Base-by-base conservation (phyloP, 345 rosid species). In the Populus nigra region DNA sequence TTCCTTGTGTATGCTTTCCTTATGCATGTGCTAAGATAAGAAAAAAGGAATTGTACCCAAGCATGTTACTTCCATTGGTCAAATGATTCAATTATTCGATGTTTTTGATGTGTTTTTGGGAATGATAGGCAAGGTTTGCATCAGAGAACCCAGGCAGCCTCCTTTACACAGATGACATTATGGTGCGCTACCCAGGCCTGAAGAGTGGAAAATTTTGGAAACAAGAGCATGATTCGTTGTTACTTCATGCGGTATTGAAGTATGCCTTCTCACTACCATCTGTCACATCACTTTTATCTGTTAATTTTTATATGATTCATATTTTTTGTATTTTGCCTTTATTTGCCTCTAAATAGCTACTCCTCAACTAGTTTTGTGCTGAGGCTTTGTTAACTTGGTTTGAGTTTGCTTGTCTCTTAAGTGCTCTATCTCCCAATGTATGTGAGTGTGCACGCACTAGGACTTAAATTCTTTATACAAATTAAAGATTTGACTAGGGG, bases 201-300 rank as follows among this genome's bases (percentile, higher is more conserved):
- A 89, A 86, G 86, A 83, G 94, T 83, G 98, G 98, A 77, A 91
- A 87, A 82, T 83, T 85, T 80, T 96, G 99, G 99, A 96, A 91
- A 79, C 94, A 89, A 82, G 98, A 90, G 75, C 98, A 96, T 80
- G 99, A 96, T 87, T 77, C 76, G 41, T 73, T 86, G 76, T 84
- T 96, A 82, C 86, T 96, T 38, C 85, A 86, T 75, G 99, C 99
- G 38, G 96, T 96, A 36, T 81, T 89, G 49, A 96, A 90, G 99
- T 96, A 90, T 81, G 93, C 70, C 74, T 67, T 41, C 78, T 27
- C 72, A 18, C 22, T 31, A 7, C 22, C 53, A n/a, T 39, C 72
- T 69, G 17, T 41, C 15, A 12, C 53, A 41, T 41, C 47, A 41
- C 72, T n/a, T 35, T 73, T 57, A 59, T 2, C 35, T 57, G 29